Conservation (phyloP, 2,329 filamentous ascomycete species). For the Cyphellophora attinorum region DNA sequence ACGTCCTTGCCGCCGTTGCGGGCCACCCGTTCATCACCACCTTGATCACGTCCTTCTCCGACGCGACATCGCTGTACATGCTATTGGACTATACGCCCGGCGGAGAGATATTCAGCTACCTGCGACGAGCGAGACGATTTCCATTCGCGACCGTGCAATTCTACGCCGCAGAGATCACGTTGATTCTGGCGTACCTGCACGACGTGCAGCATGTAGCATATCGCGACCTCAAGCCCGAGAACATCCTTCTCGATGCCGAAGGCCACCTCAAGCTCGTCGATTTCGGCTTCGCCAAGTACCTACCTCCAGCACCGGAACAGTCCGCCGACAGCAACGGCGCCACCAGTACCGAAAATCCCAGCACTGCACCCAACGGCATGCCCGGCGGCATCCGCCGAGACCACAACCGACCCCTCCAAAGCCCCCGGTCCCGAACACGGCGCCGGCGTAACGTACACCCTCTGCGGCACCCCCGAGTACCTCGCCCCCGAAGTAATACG, state of each 20-base stretch:
- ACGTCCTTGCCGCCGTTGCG: conserved; percentile 51
- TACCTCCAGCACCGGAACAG: conserved; percentile 25
- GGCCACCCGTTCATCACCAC: conserved; percentile 59
- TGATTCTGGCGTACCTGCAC: conserved; percentile 56
- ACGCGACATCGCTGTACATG: conserved; percentile 49
- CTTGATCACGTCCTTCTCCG: conserved; percentile 55
- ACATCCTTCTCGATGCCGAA: conserved; percentile 56
- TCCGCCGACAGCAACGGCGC: conserved; percentile 5
- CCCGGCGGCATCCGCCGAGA: too few species aligned
- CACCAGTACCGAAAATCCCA: conserved; percentile 3
- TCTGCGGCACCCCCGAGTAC: conserved; percentile 59
- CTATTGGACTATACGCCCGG: conserved; percentile 58
- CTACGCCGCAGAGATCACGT: conserved; percentile 57
- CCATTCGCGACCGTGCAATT: conserved; percentile 51
- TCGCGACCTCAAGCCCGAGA: conserved; percentile 60
- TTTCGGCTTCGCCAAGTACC: conserved; percentile 59
- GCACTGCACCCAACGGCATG: too few species aligned
- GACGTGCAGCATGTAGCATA: conserved; percentile 55
- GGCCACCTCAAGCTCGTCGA: conserved; percentile 59
- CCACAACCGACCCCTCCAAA: too few species aligned
- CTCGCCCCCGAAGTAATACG: conserved; percentile 58
- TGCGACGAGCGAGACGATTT: conserved; percentile 52
- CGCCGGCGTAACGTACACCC: conserved; percentile 45
- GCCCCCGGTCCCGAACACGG: conserved; percentile 12
- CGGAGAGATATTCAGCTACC: conserved; percentile 57